Evolutionary conservation across 441 rosid species (phyloP).

Genomic region (Geranium incanum): DNA sequence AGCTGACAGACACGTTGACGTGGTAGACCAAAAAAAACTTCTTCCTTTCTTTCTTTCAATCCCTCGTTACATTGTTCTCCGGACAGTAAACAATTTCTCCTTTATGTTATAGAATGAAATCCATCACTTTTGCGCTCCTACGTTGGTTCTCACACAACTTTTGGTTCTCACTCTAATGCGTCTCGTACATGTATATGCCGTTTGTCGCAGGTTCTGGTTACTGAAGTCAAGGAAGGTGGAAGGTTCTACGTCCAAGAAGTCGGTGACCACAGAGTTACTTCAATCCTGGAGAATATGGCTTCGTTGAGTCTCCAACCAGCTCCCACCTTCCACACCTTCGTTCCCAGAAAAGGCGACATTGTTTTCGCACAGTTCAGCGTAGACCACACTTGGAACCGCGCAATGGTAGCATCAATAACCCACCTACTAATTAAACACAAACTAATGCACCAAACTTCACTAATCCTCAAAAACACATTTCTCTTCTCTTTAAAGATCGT

Average conservation of each 20-base stretch:
- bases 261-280: neutral
- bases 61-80: no score
- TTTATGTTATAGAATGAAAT: no score
- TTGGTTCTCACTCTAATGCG: no score
- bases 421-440: neutral
- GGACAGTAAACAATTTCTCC: no score
- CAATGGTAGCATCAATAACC: neutral
- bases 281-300: neutral
- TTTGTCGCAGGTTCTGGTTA: slow-evolving; percentile 2
- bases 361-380: slow-evolving; percentile 1
- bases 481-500: neutral
- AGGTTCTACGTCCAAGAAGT: neutral
- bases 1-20: no score
- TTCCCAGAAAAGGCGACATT: neutral
- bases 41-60: no score
- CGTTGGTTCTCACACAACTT: no score
- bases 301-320: neutral
- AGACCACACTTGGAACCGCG: neutral
- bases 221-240: neutral
- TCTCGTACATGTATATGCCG: no score
- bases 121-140: no score
- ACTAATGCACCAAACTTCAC: neutral
- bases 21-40: no score
- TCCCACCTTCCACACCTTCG: neutral
- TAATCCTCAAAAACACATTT: neutral